phyloP scores from a whole-genome alignment of 1,139 yeast genomes.

The Eremothecium gossypii region DNA sequence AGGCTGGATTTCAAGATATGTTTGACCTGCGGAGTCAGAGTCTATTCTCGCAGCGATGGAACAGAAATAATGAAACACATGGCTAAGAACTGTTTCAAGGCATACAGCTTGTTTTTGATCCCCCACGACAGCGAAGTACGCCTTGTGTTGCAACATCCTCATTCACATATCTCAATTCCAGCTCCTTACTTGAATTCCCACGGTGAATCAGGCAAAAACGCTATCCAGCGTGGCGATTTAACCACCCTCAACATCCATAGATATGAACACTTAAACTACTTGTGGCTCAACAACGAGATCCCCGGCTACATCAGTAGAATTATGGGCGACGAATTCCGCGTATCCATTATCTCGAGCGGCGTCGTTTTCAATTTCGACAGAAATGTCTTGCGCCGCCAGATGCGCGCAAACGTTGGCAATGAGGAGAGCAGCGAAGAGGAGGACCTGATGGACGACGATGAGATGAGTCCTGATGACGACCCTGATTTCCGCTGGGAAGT shows the following conservation, averaged over 20 bases:
- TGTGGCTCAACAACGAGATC: constrained; percentile 54
- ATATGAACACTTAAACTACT: constrained; percentile 44
- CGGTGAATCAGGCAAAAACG: constrained; percentile 57
- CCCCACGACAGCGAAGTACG: constrained; percentile 37
- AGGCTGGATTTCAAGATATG: constrained; percentile 36
- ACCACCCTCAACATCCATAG: constrained; percentile 46
- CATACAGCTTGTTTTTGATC: constrained; percentile 38
- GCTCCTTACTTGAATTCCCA: constrained; percentile 67
- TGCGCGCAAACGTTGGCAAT: constrained; percentile 12
- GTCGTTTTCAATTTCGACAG: constrained; percentile 25
- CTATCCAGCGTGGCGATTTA: constrained; percentile 42
- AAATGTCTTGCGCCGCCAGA: constrained; percentile 18
- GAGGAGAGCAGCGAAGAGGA: constrained; percentile 15
- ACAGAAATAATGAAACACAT: constrained; percentile 32
- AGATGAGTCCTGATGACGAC: constrained; percentile 15
- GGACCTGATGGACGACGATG: constrained; percentile 16
- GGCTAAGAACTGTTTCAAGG: constrained; percentile 24
- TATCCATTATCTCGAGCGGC: constrained; percentile 26
- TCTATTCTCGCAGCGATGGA: constrained; percentile 29
- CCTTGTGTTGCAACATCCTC: constrained; percentile 32
- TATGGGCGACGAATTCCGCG: constrained; percentile 30
- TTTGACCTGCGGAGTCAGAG: constrained; percentile 34
- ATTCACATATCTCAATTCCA: constrained; percentile 33
- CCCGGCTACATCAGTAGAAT: constrained; percentile 33
- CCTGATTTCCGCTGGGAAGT: constrained; percentile 13